These are phyloP conservation scores for Aspergillus indologenus DNA, from an alignment of 495 filamentous ascomycete genomes.

Conservation along the genomic window DNA sequence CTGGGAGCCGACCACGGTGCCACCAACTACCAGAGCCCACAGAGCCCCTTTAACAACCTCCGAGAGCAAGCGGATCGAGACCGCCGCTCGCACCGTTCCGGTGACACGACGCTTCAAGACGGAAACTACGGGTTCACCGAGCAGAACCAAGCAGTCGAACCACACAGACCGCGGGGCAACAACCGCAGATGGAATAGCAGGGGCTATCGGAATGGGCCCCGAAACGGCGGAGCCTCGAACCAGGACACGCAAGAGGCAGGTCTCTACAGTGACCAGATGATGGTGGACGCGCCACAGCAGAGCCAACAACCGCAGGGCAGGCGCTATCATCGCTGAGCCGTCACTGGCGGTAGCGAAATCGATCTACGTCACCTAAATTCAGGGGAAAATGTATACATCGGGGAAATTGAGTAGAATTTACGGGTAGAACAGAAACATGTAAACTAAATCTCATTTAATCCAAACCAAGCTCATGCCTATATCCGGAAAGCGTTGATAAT, in stretches of 20 bases:
- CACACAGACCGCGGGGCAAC: conserved; percentile 3
- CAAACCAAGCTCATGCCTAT: background rate
- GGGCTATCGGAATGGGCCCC: conserved; percentile 11
- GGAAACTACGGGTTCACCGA: conserved; percentile 58
- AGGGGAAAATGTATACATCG: background rate
- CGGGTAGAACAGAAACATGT: background rate
- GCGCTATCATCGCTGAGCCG: conserved; percentile 5
- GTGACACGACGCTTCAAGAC: conserved; percentile 53
- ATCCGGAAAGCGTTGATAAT: background rate
- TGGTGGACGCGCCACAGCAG: conserved; percentile 36
- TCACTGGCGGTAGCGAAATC: background rate
- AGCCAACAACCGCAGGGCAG: conserved; percentile 23
- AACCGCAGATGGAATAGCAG: conserved; percentile 14
- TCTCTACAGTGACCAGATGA: conserved; percentile 45
- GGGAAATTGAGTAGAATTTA: background rate
- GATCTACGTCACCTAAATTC: background rate
- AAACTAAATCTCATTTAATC: background rate
- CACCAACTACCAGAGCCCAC: conserved; percentile 9
- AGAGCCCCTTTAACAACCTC: conserved; percentile 37
- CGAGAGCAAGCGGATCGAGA: conserved; percentile 49
- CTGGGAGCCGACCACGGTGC: conserved; percentile 25
- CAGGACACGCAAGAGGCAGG: conserved; percentile 21
- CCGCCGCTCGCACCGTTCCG: conserved; percentile 37
- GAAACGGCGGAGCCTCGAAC: conserved; percentile 11
- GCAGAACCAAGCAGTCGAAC: conserved; percentile 27